Evolutionary conservation across 441 rosid species (phyloP), one percentile per base, ranked within the genome.

Genomic region (Arabidopsis lyrata): DNA sequence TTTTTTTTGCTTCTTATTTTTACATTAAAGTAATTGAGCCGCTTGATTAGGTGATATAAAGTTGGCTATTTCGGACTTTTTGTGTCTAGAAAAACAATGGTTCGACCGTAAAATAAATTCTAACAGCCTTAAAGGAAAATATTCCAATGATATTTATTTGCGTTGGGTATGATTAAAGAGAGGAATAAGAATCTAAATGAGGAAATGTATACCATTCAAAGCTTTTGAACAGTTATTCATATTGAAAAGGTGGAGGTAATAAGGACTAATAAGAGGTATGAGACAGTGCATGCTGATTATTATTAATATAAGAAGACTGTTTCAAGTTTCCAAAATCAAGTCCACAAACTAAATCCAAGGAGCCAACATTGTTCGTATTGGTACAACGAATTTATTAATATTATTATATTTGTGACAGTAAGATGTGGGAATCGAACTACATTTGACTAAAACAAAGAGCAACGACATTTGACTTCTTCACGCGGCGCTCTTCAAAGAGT

Each of bases 381-480:
- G 36, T 45, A 45, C 50, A 5, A 45, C 50, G 48, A 29, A 15
- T 44, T 15, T 39, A 66, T 7, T 22, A 66, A 6, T 66, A 66
- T 38, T 66, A 66, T 38, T 22, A 4, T 15, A n/a, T 45, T 8
- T n/a, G 20, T 50, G 71, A 52, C 61, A 66, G 49, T 66, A 12
- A 24, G 35, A 39, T 36, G 65, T 60, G 52, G 65, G 74, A 68
- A 54, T 36, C 53, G 27, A 68, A 68, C 64, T 54, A 54, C 59
- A 45, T 62, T 75, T 75, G 74, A 68, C 78, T 74, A 65, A 66
- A 41, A 20, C 53, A 48, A 29, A 65, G 18, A 57, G 35, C 24
- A 47, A 73, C 24, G 47, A 59, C 55, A 18, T 52, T 60, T 47
- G 59, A 56, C 58, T 66, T 60, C 56, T 68, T 61, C 58, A 68